Conservation (phyloP, 2,329 filamentous ascomycete species). For the Emericellopsis cladophorae region DNA sequence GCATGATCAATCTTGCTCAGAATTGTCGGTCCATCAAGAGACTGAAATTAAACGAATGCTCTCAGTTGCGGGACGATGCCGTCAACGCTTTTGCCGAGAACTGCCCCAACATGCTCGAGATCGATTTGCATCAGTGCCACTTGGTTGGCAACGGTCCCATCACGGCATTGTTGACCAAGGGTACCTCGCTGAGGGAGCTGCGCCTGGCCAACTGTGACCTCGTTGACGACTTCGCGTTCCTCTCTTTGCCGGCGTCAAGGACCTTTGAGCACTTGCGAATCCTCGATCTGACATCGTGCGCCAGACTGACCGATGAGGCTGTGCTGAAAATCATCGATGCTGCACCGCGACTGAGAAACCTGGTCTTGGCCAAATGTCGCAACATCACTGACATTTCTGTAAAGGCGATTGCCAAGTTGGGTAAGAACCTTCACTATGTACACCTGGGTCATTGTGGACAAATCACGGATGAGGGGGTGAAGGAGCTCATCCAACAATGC, state of each 20-base stretch:
- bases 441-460: conserved; percentile 88
- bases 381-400: conserved; percentile 86
- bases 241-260: conserved; percentile 55
- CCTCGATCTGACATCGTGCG: conserved; percentile 83
- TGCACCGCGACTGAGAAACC: conserved; percentile 78
- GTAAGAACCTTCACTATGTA: conserved; percentile 94
- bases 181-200: conserved; percentile 78
- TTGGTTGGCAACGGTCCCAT: conserved; percentile 74
- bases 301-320: conserved; percentile 70
- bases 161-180: conserved; percentile 64
- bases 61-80: conserved; percentile 69
- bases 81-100: conserved; percentile 77
- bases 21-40: conserved; percentile 80
- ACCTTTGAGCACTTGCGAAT: conserved; percentile 84
- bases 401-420: conserved; percentile 72
- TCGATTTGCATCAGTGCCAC: conserved; percentile 80
- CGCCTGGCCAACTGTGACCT: conserved; percentile 75
- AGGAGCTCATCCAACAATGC: conserved; percentile 70
- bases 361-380: conserved; percentile 88
- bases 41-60: conserved; percentile 89
- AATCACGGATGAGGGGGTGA: conserved; percentile 82
- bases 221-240: conserved; percentile 80
- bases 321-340: conserved; percentile 79
- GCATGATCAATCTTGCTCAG: conserved; percentile 66
- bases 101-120: conserved; percentile 89